Percentiles rank a stretch among this genome's conserved stretches.
Evolutionary conservation across 2,329 filamentous ascomycete species (phyloP).

Genomic region (Dactylellina haptotyla): DNA sequence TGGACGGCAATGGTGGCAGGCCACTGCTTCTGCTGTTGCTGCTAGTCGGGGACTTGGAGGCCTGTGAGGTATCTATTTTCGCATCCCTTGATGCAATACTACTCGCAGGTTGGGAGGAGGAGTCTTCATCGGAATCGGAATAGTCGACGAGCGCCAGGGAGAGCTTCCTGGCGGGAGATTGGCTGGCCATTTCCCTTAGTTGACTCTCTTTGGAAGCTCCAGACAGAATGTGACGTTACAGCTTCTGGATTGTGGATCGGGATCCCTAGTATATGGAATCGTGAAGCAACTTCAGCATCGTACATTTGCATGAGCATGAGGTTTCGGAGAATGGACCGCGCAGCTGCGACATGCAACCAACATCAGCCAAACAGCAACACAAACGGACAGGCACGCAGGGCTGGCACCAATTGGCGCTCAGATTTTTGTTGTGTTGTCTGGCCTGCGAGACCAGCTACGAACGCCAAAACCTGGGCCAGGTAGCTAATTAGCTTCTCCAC

Average conservation of each 20-base stretch:
- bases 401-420: too few species aligned
- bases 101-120: too few species aligned
- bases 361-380: too few species aligned
- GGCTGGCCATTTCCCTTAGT: slow-evolving; percentile 17
- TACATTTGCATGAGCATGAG: neutral
- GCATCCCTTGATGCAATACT: slow-evolving; percentile 53
- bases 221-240: neutral
- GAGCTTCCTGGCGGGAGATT: slow-evolving; percentile 54
- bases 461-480: too few species aligned
- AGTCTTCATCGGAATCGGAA: slow-evolving; percentile 81
- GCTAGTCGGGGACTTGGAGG: slow-evolving; percentile 34
- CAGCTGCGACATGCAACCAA: neutral
- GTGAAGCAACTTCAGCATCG: neutral
- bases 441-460: too few species aligned
- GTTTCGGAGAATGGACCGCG: neutral
- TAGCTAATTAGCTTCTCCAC: too few species aligned
- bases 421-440: too few species aligned
- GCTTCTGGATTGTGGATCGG: neutral
- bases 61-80: slow-evolving; percentile 37
- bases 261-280: neutral
- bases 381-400: too few species aligned
- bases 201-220: neutral
- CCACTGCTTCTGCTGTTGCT: slow-evolving; percentile 56
- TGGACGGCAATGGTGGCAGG: slow-evolving; percentile 78
- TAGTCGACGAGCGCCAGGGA: slow-evolving; percentile 83